These are phyloP conservation scores for Apiotrichum siamense DNA, from an alignment of 1,284 basidiomycete species.

Conservation along the genomic window DNA sequence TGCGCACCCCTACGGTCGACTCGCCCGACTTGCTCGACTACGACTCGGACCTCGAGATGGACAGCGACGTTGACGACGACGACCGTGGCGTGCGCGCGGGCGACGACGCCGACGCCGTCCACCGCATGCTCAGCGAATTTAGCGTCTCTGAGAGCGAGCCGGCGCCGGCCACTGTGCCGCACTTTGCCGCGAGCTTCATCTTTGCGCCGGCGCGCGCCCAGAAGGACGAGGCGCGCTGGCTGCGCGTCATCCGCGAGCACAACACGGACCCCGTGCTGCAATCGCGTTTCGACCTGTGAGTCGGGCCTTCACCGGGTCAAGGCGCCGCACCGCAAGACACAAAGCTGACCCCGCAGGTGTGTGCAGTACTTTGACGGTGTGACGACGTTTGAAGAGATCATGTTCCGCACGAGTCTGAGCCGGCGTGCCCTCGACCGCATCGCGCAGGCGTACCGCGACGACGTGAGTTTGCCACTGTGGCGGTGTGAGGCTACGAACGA, in stretches of 20 bases:
- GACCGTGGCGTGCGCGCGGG: conserved; percentile 3
- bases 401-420: conserved; percentile 41
- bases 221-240: conserved; percentile 44
- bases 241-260: conserved; percentile 36
- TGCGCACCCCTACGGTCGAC: conserved; percentile 2
- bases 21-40: conserved; percentile 22
- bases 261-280: conserved; percentile 32
- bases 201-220: conserved; percentile 37
- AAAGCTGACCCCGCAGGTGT: conserved; percentile 21
- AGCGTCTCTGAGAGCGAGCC: conserved; percentile 28
- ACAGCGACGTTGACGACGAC: conserved; percentile 31
- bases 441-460: conserved; percentile 31
- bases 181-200: conserved; percentile 34
- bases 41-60: conserved; percentile 36
- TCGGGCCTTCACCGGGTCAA: too few relatives aligned
- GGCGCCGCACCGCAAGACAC: too few relatives aligned
- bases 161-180: conserved; percentile 20
- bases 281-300: conserved; percentile 42
- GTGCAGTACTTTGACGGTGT: conserved; percentile 46
- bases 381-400: conserved; percentile 44
- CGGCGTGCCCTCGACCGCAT: conserved; percentile 39
- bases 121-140: conserved; percentile 12
- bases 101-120: not conserved
- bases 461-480: conserved; percentile 24
- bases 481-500: not conserved